These are phyloP conservation scores for Tolypocladium inflatum DNA, from an alignment of 2,329 filamentous ascomycete species.

Conservation along the genomic window DNA sequence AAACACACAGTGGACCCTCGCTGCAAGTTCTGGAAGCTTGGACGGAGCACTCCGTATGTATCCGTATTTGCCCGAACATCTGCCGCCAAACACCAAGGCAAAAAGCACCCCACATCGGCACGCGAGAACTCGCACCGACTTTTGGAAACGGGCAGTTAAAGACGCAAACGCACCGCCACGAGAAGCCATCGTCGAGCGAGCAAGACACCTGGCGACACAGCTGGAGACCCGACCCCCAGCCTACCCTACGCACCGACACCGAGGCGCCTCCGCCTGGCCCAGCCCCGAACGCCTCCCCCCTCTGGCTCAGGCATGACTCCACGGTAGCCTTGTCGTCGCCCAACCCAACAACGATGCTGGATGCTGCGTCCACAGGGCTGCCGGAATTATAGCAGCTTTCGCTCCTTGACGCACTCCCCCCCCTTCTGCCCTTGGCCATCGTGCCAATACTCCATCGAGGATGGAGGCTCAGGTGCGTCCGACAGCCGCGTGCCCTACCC, in stretches of 20 bases:
- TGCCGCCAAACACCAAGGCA: conserved; percentile 10
- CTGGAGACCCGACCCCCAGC: background rate
- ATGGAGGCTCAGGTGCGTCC: conserved; percentile 39
- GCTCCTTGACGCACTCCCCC: conserved; percentile 8
- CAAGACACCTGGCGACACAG: background rate
- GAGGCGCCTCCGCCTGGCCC: background rate
- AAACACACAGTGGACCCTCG: background rate
- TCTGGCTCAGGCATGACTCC: conserved; percentile 27
- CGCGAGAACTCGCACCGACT: conserved; percentile 28
- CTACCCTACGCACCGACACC: background rate
- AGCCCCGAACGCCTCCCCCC: conserved; percentile 1
- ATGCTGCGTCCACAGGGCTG: conserved; percentile 31
- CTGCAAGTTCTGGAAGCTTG: background rate
- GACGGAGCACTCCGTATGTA: no score
- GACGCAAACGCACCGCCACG: conserved; percentile 18
- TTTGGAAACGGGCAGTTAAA: conserved; percentile 28
- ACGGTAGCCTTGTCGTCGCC: conserved; percentile 28
- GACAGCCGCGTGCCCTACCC: background rate
- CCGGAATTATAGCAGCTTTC: conserved; percentile 33
- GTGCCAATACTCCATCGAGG: conserved; percentile 12
- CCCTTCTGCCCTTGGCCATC: conserved; percentile 5
- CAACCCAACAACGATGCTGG: conserved; percentile 29
- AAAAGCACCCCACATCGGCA: conserved; percentile 24
- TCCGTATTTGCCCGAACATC: conserved; percentile 18
- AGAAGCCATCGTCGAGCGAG: background rate